These are phyloP conservation scores for Oryza officinalis DNA, from an alignment of 176 grass and related monocot species.

Conservation along the genomic window DNA sequence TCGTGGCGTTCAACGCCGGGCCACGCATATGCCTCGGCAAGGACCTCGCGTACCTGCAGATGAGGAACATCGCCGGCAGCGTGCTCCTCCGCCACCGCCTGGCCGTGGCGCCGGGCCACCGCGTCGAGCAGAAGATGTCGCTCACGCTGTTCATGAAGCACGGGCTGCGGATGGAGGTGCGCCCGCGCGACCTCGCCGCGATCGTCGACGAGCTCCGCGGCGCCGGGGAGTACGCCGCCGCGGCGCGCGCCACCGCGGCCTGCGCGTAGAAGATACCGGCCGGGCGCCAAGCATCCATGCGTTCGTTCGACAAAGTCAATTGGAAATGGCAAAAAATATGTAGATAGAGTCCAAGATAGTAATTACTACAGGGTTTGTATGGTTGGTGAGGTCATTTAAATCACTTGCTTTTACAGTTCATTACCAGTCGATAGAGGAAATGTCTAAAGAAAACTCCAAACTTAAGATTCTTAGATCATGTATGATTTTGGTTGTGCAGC, in stretches of 20 bases:
- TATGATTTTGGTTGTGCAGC: constrained; percentile 28
- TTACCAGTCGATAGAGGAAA: constrained; percentile 4
- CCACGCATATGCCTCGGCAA: constrained; percentile 92
- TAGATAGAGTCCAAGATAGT: constrained; percentile 43
- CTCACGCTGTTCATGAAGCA: constrained; percentile 98
- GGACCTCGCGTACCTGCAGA: constrained; percentile 97
- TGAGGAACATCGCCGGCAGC: constrained; percentile 90
- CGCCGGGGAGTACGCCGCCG: constrained; percentile 11
- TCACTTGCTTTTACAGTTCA: not conserved
- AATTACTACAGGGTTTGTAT: constrained; percentile 31
- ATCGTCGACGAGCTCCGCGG: constrained; percentile 41
- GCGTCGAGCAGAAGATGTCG: constrained; percentile 98
- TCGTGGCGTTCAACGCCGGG: constrained; percentile 95
- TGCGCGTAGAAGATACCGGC: constrained; percentile 38
- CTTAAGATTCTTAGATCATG: constrained; percentile 7
- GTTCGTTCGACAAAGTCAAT: not conserved
- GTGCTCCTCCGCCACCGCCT: constrained; percentile 82
- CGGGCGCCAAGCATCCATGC: constrained; percentile 4
- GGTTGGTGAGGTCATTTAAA: constrained; percentile 28
- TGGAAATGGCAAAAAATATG: constrained; percentile 27
- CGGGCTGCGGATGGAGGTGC: constrained; percentile 77
- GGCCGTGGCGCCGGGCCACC: constrained; percentile 68
- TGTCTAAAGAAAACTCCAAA: constrained; percentile 1
- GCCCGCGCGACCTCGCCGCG: constrained; percentile 54
- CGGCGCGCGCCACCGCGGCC: constrained; percentile 17